Evolutionary conservation across 2,329 filamentous ascomycete genomes (phyloP), one percentile per base, ranked within the genome.

Genomic region (Aspergillus eucalypticola): DNA sequence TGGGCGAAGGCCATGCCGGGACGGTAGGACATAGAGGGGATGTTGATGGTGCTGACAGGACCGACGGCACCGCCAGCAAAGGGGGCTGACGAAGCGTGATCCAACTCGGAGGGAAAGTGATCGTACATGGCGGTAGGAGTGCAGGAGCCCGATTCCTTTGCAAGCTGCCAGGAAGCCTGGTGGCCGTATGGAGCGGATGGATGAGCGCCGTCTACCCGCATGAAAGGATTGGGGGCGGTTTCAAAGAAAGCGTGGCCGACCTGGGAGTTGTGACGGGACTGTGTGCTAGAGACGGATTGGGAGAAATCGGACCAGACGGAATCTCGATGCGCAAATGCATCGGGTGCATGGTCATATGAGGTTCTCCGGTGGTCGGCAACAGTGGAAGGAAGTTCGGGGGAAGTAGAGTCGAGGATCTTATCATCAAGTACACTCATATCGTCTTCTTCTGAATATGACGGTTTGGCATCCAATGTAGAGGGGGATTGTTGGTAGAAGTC

Each of bases 51-150:
- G 50, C 69, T 73, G 27, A 77, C 76, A 54, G 75, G 79, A 65
- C 73, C 76, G 66, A 76, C 71, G 50, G 75, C 69, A 70, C 79
- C 71, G 61, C 76, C 70, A 62, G 79, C 69, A 72, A 81, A 76
- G 56, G 77, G 73, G 46, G 76, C 74, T 51, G 75, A 69, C n/a
- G 78, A 64, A 60, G 72, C 73, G 65, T 79, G 73, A 56, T 84
- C 82, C 69, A 81, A 82, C 51, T 84, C 81, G 41, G 79, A 75
- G 35, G 80, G 77, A 69, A 84, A 86, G 49, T 87, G 84, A 69
- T 90, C 88, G 69, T 91, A 90, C 56, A 86, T 81, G 62, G 86
- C 87, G 62, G 92, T 86, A 15, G 90, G 89, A 6, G 91, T 94
- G 75, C 87, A 89, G 63, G 90, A 86, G 55, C 87, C 89, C 25